Evolutionary conservation across 2,329 filamentous ascomycete species (phyloP), one percentile per base, ranked within the genome.

Genomic region (Penicillium capsulatum): DNA sequence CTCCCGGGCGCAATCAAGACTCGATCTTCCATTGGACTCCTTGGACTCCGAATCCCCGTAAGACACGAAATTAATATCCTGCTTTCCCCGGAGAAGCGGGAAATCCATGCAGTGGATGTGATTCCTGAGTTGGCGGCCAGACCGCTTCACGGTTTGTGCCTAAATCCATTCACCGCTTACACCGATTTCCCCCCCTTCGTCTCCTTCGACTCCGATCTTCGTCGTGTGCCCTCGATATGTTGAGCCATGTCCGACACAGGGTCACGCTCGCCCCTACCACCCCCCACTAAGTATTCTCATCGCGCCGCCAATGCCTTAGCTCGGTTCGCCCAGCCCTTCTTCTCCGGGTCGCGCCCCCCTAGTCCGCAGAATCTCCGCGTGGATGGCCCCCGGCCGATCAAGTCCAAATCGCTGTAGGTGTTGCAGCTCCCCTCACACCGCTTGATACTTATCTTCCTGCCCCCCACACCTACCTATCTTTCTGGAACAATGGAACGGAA

Each of bases 241-340:
- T n/a, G 54, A 46, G 50, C 53, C 38, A 56, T 56, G 53, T 55
- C 53, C 28, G 52, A 54, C 43, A 48, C 50, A 47, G 52, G 52
- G 45, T 52, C 58, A 40, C 58, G 55, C 38, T 57, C 54, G 29
- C 60, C 64, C 16, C 61, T 64, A 34, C 63, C 58, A 30, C 63
- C 62, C 16, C 54, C 59, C 38, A 59, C 58, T 32, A 53, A 60
- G 47, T 70, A 71, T 55, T 63, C 67, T 19, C 61, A 28, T 14
- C 26, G 68, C 42, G 69, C 69, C 30, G 68, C 68, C 45, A 70
- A 61, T 55, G 68, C 69, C 40, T 53, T 72, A 35, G 72, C 74
- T 50, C 69, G 74, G 50, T 71, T 78, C 48, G 72, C 73, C 34
- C 74, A 76, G 55, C 72, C 73, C 14, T 74, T 77, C 57, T 69